These are phyloP conservation scores for Marasmius tenuissimus DNA, from an alignment of 1,284 basidiomycete genomes.

Conservation along the genomic window DNA sequence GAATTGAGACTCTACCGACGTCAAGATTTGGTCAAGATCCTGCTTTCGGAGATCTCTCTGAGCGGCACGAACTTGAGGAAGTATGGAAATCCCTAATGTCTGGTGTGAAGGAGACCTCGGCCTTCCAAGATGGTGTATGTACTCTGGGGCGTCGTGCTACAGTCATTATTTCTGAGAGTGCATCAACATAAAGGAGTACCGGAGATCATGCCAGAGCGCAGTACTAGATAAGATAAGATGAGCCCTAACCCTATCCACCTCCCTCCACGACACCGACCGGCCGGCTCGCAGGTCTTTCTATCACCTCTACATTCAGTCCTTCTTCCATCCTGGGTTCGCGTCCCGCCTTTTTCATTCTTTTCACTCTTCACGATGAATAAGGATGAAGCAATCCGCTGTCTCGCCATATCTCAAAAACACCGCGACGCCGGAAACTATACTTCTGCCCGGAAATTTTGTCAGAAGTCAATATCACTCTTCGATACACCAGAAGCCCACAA, in stretches of 20 bases:
- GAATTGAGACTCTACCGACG: neutral
- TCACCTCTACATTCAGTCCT: neutral
- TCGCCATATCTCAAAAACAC: conserved; percentile 77
- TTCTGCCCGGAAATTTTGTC: conserved; percentile 86
- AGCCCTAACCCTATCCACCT: neutral
- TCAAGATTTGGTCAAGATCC: too few relatives aligned
- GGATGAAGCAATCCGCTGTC: conserved; percentile 83
- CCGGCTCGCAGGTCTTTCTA: neutral
- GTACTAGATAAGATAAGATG: too few relatives aligned
- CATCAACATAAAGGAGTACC: too few relatives aligned
- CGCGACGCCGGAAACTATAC: conserved; percentile 68
- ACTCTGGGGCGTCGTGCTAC: too few relatives aligned
- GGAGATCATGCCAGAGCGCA: too few relatives aligned
- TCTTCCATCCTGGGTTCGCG: neutral
- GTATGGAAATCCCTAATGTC: too few relatives aligned
- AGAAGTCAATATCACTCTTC: conserved; percentile 87
- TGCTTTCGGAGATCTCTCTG: too few relatives aligned
- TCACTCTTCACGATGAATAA: conserved; percentile 58
- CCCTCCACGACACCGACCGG: neutral
- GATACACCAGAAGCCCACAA: conserved; percentile 77
- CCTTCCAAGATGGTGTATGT: too few relatives aligned
- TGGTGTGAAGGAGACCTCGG: too few relatives aligned
- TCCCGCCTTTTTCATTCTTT: neutral
- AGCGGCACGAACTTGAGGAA: too few relatives aligned
- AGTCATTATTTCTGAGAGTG: too few relatives aligned